Percentiles rank a stretch among this genome's conserved stretches.
Conservation (phyloP, 1,284 basidiomycete species). For the Trichosporon inkin region DNA sequence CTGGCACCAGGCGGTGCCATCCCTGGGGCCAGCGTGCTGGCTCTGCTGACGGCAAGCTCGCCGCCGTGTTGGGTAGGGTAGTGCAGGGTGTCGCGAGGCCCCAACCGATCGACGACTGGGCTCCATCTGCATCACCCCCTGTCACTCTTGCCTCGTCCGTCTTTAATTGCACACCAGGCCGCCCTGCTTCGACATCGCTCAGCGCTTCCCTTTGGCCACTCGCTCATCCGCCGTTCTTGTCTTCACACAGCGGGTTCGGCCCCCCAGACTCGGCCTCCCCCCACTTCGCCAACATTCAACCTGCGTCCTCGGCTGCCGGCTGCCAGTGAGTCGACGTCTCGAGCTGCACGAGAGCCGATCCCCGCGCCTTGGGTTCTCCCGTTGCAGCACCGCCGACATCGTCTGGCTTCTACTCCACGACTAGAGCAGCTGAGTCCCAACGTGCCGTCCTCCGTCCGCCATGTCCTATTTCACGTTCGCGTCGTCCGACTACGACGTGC, state of each 20-base stretch:
- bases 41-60: no score
- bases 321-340: neutral
- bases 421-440: no score
- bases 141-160: neutral
- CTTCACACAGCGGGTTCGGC: neutral
- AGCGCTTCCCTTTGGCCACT: neutral
- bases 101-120: conserved; percentile 7
- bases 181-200: neutral
- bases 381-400: neutral
- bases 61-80: no score
- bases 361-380: no score
- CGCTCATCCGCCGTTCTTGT: neutral
- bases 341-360: no score
- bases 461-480: conserved; percentile 23
- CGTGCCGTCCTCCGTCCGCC: conserved; percentile 5
- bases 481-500: conserved; percentile 23
- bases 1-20: no score
- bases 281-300: no score
- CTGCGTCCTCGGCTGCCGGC: neutral
- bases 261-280: no score
- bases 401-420: neutral
- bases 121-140: neutral
- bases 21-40: no score
- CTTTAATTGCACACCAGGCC: neutral
- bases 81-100: neutral